Evolutionary conservation across 176 grass and related monocot species (phyloP).

Genomic region (Avena atlantica): DNA sequence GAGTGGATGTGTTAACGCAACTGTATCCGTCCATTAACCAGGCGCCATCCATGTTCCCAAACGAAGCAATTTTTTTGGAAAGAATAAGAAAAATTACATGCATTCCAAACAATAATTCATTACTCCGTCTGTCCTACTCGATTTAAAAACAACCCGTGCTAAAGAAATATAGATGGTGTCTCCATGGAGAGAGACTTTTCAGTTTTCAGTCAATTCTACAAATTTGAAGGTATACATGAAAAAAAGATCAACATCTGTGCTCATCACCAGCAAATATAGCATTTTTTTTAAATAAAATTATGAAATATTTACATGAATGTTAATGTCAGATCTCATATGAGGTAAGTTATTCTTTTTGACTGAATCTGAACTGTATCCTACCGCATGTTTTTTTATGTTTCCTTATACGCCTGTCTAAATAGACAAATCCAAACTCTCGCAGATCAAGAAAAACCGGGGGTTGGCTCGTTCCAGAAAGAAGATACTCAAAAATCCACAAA

Average conservation of each 20-base stretch:
- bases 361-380: background rate
- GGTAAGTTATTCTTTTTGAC: conserved; percentile 39
- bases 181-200: background rate
- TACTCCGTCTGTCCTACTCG: no score
- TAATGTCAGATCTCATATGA: conserved; percentile 63
- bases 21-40: background rate
- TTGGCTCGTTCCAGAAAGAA: conserved; percentile 83
- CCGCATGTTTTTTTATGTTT: background rate
- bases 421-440: conserved; percentile 24
- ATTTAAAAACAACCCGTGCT: no score
- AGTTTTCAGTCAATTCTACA: background rate
- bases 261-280: no score
- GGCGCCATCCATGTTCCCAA: background rate
- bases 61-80: no score
- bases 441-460: conserved; percentile 91
- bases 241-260: no score
- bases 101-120: no score
- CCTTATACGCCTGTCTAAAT: conserved; percentile 3
- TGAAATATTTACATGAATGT: no score
- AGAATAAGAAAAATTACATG: no score
- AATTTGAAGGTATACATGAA: no score
- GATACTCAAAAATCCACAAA: conserved; percentile 75
- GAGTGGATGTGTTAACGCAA: background rate
- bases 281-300: no score
- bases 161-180: no score